These are phyloP conservation scores for Neurospora sp. DNA, from an alignment of 495 filamentous ascomycete species.

Conservation along the genomic window DNA sequence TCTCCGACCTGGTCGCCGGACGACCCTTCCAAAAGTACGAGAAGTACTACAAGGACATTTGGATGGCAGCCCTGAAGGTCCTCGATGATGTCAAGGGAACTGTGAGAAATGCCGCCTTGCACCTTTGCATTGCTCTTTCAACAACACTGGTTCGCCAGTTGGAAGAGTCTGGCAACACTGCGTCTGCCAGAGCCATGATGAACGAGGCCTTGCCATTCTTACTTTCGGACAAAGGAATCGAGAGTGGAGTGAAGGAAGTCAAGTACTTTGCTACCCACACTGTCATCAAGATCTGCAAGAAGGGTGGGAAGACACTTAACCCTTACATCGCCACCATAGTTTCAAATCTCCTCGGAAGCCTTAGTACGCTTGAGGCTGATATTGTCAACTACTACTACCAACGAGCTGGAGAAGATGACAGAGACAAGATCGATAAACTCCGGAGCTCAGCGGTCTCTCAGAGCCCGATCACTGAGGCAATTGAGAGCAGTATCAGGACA, in stretches of 20 bases:
- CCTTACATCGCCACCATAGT: conserved; percentile 76
- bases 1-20: conserved; percentile 75
- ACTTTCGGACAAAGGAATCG: conserved; percentile 77
- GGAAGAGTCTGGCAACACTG: conserved; percentile 65
- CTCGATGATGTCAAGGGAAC: conserved; percentile 92
- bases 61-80: conserved; percentile 70
- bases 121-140: conserved; percentile 72
- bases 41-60: conserved; percentile 74
- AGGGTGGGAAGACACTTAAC: conserved; percentile 59
- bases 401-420: conserved; percentile 75
- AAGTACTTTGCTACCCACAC: conserved; percentile 64
- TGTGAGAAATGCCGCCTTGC: conserved; percentile 69
- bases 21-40: conserved; percentile 68
- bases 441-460: conserved; percentile 67
- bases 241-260: conserved; percentile 78
- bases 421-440: conserved; percentile 78
- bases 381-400: conserved; percentile 86
- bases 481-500: conserved; percentile 81
- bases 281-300: conserved; percentile 80
- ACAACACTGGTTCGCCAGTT: conserved; percentile 73
- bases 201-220: conserved; percentile 80
- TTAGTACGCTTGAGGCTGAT: conserved; percentile 81
- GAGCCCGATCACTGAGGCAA: conserved; percentile 89
- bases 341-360: conserved; percentile 64
- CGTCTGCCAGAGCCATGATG: conserved; percentile 67